Evolutionary conservation across 2,329 filamentous ascomycete genomes (phyloP).

Genomic region (Venturia oleaginea): DNA sequence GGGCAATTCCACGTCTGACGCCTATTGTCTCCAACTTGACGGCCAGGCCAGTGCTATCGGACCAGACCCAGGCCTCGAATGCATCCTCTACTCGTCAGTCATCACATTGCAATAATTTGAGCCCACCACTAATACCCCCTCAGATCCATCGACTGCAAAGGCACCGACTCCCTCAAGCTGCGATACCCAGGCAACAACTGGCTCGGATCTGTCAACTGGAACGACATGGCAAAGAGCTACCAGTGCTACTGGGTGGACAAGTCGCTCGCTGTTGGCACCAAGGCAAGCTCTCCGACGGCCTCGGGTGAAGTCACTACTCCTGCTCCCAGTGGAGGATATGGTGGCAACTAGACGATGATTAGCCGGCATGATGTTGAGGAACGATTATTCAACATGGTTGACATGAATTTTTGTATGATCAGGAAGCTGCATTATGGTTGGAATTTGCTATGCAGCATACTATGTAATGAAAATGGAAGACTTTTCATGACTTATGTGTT

Average conservation of each 20-base stretch:
- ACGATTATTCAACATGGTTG: neutral
- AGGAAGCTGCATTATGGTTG: neutral
- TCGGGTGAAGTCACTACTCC: neutral
- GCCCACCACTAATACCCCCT: neutral
- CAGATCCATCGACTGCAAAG: constrained; percentile 3
- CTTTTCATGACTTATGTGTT: too few relatives aligned
- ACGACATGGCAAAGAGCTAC: constrained; percentile 8
- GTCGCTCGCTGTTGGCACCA: neutral
- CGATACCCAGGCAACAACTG: constrained; percentile 3
- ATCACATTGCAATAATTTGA: neutral
- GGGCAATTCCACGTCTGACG: neutral
- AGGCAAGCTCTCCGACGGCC: neutral
- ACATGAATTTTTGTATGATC: neutral
- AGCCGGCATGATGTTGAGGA: neutral
- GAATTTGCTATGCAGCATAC: neutral
- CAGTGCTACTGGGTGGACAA: constrained; percentile 6
- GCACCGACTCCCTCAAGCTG: neutral
- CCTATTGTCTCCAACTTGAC: constrained; percentile 1
- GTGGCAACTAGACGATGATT: neutral
- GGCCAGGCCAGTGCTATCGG: neutral
- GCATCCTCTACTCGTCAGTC: neutral
- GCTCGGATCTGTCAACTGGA: constrained; percentile 7
- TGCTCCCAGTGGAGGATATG: neutral
- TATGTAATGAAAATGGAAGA: neutral
- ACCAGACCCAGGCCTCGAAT: constrained; percentile 3